Base-by-base conservation (phyloP, 805 yeast genomes). In the Teunomyces funiuensis region DNA sequence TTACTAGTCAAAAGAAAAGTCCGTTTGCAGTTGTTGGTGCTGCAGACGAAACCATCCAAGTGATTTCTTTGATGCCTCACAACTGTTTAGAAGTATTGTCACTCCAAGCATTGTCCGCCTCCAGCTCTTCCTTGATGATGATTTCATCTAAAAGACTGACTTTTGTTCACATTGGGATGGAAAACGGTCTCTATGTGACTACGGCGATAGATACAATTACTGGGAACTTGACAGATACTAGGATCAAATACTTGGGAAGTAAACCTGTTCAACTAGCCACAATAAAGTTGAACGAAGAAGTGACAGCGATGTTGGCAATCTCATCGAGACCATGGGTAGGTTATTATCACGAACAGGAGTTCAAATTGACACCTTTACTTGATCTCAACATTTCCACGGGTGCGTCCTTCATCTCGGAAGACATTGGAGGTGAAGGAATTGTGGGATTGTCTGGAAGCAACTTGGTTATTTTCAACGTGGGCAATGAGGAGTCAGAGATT, bases 141-240 rank as follows among this genome's bases (percentile, higher is more conserved):
- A 27, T 40, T 38, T 18, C 51, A 37, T 3, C 37, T 39, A 19
- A 47, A 41, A 27, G 44, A 45, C 31, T 25, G 36, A 44, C 50
- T 0, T 71, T 65, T 44, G 72, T 86, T 8, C 95, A 89, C 60
- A 75, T 88, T 37, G 97, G 97, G 1, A 72, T 89, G 71, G 74
- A 66, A n/a, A 87, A 82, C 58, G 98, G 98, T 15, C 79, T 90
- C 1, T 88, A 84, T 62, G 81, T 82, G 2, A 67, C 83, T 13
- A 76, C 88, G 0, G 62, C 66, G 5, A 51, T 89, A 28, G 88
- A 85, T 53, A 54, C 58, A 0, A 52, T 65, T 4, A 69, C 83
- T 3, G 97, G 96, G 3, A 57, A 55, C 3, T 72, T 79, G 15
- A 65, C 76, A 1, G 83, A 84, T 48, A 77, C 88, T 1, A 70